Evolutionary conservation across 179 eudicot species (phyloP).

Genomic region (Silene vulgaris): DNA sequence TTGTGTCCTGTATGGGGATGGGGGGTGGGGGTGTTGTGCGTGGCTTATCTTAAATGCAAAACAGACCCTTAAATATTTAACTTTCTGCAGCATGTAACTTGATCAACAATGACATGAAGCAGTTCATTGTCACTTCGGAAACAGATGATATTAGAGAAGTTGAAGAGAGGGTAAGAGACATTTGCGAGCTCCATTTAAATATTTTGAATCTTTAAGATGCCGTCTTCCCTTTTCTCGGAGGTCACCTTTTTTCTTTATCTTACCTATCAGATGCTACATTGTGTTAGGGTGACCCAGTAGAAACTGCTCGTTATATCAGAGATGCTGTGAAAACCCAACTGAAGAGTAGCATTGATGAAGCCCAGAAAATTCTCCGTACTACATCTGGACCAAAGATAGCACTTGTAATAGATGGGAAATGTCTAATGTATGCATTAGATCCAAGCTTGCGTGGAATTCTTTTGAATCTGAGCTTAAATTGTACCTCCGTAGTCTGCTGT

Average conservation of each 20-base stretch:
- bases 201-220: not conserved
- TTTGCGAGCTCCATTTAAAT: not conserved
- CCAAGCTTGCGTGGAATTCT: conserved; percentile 71
- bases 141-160: conserved; percentile 78
- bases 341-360: conserved; percentile 68
- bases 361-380: conserved; percentile 44
- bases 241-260: conserved; percentile 2
- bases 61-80: conserved; percentile 10
- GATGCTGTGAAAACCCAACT: conserved; percentile 59
- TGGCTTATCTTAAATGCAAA: not conserved
- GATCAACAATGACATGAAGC: conserved; percentile 86
- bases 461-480: conserved; percentile 76
- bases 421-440: conserved; percentile 95
- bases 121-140: conserved; percentile 89
- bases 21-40: not conserved
- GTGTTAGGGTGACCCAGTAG: conserved; percentile 83
- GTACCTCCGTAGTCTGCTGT: conserved; percentile 92
- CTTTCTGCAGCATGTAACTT: conserved; percentile 77
- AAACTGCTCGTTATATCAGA: conserved; percentile 61
- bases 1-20: not conserved
- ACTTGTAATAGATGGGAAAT: conserved; percentile 95
- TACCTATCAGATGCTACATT: conserved; percentile 18
- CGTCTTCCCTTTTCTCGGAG: not conserved
- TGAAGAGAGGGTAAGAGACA: conserved; percentile 66
- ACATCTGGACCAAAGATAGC: conserved; percentile 59